Evolutionary conservation across 2,329 filamentous ascomycete species (phyloP).

Genomic region (Hymenoscyphus albidus): DNA sequence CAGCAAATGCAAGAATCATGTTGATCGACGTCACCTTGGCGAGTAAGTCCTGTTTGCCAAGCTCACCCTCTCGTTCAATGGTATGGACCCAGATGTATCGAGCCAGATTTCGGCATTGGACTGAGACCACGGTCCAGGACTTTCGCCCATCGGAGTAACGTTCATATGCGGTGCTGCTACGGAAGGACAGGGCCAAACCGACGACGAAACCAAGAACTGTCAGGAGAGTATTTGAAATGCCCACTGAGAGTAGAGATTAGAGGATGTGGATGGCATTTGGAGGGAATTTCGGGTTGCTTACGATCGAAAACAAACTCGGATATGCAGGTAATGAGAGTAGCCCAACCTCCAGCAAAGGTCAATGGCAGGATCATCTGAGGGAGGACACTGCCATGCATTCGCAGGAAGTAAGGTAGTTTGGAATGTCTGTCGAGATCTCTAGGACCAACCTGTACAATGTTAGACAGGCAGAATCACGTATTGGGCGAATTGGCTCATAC

Average conservation of each 20-base stretch:
- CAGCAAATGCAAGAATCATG: constrained; percentile 71
- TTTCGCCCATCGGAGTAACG: constrained; percentile 60
- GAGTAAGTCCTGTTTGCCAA: constrained; percentile 63
- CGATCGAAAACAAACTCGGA: constrained; percentile 40
- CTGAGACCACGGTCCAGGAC: constrained; percentile 57
- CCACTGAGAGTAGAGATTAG: constrained; percentile 37
- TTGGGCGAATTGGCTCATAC: constrained; percentile 18
- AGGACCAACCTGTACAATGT: constrained; percentile 45
- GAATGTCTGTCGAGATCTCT: constrained; percentile 69
- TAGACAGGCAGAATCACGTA: neutral
- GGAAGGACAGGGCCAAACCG: constrained; percentile 72
- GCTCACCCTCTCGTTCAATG: constrained; percentile 52
- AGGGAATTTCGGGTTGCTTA: constrained; percentile 15
- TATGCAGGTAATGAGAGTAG: constrained; percentile 60
- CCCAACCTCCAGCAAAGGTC: constrained; percentile 58
- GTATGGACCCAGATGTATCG: constrained; percentile 82
- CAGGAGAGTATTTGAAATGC: constrained; percentile 63
- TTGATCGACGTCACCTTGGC: constrained; percentile 67
- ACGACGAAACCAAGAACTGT: constrained; percentile 81
- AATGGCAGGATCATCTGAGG: constrained; percentile 72
- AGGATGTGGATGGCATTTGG: constrained; percentile 4
- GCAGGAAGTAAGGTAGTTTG: constrained; percentile 72
- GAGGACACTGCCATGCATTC: constrained; percentile 70
- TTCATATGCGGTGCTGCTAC: constrained; percentile 74
- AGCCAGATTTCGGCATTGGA: constrained; percentile 63